Percentiles rank a stretch among this genome's conserved stretches.
Evolutionary conservation across 257 asterid species (phyloP).

Genomic region (Hygrophila difformis): DNA sequence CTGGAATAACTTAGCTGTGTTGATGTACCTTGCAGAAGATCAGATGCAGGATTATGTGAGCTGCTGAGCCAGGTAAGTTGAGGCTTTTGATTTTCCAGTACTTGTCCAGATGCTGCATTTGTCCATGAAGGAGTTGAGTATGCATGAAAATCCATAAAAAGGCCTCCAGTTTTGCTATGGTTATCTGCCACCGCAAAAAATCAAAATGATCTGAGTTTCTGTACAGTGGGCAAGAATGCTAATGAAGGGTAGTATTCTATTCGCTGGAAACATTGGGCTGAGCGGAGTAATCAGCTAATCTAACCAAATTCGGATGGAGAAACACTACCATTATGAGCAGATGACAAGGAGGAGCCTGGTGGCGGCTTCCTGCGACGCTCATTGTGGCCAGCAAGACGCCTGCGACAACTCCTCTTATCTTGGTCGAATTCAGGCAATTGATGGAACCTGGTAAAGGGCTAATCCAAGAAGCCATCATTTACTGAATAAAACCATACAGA

Average conservation of each 20-base stretch:
- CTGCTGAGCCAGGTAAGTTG: constrained; percentile 50
- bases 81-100: constrained; percentile 33
- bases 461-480: too few species aligned
- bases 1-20: constrained; percentile 14
- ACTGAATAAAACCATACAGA: too few species aligned
- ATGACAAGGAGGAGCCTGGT: constrained; percentile 43
- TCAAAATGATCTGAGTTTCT: neutral
- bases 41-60: constrained; percentile 36
- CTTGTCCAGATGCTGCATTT: constrained; percentile 23
- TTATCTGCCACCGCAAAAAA: constrained; percentile 38
- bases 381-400: constrained; percentile 92
- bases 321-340: constrained; percentile 46
- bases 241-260: too few species aligned
- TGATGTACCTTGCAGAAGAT: constrained; percentile 10
- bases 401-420: constrained; percentile 87
- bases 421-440: constrained; percentile 81
- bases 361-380: constrained; percentile 89
- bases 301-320: constrained; percentile 53
- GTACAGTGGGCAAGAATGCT: neutral
- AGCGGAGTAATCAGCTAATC: constrained; percentile 17
- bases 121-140: constrained; percentile 21
- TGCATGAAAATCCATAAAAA: constrained; percentile 59
- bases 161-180: constrained; percentile 48
- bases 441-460: constrained; percentile 56
- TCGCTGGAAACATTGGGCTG: too few species aligned